Evolutionary conservation across 495 filamentous ascomycete species (phyloP), one percentile per base, ranked within the genome.

Genomic region (Pyronema domesticum): DNA sequence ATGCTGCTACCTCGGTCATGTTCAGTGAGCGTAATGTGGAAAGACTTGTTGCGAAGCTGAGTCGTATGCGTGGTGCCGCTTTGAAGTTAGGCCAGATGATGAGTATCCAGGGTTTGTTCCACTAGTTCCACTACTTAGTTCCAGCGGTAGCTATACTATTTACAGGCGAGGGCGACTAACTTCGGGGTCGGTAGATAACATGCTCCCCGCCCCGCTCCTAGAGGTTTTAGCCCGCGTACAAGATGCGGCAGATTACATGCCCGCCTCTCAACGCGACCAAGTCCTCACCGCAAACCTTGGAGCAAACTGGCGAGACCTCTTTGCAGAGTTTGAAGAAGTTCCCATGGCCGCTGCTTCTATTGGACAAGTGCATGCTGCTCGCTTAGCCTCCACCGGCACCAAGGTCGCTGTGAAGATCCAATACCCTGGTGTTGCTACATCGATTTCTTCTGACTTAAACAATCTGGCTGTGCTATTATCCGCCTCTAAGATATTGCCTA

Each of bases 161-260:
- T 30, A 30, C 23, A 30, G 23, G 23, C 1, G 23, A 34, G 6
- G 10, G n/a, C 34, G n/a, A 46, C 6, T 17, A 14, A 9, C 42
- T 53, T 61, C 65, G 36, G 55, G 30, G 57, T 56, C 13, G 55
- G 33, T 18, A 53, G 10, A 33, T n/a, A 95, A 94, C 64, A 85
- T 96, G 82, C 76, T 98, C 0, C 91, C 91, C 4, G 78, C 75
- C 1, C 76, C 83, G 0, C 85, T 98, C 33, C 80, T 86, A 51
- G 76, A 87, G 60, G 85, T 98, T 34, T 74, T 98, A 14, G 85
- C 91, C 63, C 80, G 91, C 0, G 93, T 98, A 0, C 91, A 98
- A 66, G 93, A 98, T 68, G 83, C 85, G 46, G 91, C 91, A 18
- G 91, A 98, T 67, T 98, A 95, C 70, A 98, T 98, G 91, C 91